These are phyloP conservation scores for Colletotrichum plurivorum DNA, from an alignment of 2,329 filamentous ascomycete species.

Conservation along the genomic window DNA sequence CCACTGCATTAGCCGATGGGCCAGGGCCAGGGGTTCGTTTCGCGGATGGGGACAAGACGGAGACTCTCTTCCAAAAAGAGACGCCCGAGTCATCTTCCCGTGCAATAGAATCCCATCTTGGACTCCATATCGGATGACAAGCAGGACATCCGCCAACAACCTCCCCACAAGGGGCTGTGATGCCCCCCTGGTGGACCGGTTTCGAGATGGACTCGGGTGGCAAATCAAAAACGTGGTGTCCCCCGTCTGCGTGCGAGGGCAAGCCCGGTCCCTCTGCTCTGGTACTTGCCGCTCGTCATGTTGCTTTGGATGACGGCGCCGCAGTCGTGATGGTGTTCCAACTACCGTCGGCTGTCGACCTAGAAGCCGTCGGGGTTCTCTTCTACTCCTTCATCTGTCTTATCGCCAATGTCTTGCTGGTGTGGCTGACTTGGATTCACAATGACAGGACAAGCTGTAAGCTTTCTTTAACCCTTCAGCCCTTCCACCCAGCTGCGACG, in stretches of 20 bases:
- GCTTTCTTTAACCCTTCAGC: neutral
- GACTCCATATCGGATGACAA: slow-evolving; percentile 28
- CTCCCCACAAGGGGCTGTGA: slow-evolving; percentile 27
- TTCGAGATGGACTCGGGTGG: slow-evolving; percentile 10
- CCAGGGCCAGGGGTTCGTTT: slow-evolving; percentile 36
- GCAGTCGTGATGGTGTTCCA: slow-evolving; percentile 37
- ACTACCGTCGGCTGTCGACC: slow-evolving; percentile 34
- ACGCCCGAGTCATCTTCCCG: slow-evolving; percentile 24
- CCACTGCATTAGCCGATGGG: slow-evolving; percentile 4
- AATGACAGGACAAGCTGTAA: slow-evolving; percentile 36
- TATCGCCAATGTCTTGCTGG: slow-evolving; percentile 27
- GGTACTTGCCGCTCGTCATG: slow-evolving; percentile 27
- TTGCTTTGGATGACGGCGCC: slow-evolving; percentile 20
- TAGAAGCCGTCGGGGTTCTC: slow-evolving; percentile 30
- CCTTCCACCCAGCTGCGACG: neutral
- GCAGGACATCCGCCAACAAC: slow-evolving; percentile 15
- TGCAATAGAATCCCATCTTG: slow-evolving; percentile 12
- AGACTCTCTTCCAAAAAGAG: slow-evolving; percentile 15
- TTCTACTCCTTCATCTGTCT: slow-evolving; percentile 34
- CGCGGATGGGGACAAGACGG: slow-evolving; percentile 17
- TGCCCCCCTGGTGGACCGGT: neutral
- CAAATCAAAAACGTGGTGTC: slow-evolving; percentile 28
- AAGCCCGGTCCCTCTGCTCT: slow-evolving; percentile 3
- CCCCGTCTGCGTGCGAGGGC: slow-evolving; percentile 12
- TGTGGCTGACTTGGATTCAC: slow-evolving; percentile 37